Evolutionary conservation across 2,329 filamentous ascomycete genomes (phyloP).

Genomic region (Rutstroemia sp.): DNA sequence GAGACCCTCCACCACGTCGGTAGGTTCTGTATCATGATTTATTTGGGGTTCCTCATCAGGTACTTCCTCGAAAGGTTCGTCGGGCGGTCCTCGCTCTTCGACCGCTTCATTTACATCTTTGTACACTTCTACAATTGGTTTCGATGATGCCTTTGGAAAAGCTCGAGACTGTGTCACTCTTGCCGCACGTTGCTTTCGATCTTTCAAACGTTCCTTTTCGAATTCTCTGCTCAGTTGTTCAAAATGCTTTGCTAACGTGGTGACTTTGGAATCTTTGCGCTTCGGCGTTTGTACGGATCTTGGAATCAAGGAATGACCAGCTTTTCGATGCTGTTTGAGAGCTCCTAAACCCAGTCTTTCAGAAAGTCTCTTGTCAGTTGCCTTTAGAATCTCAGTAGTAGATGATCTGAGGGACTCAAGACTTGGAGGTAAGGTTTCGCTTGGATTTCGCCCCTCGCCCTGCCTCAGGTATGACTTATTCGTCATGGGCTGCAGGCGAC

Average conservation of each 20-base stretch:
- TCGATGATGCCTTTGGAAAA: slow-evolving; percentile 86
- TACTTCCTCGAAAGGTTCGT: slow-evolving; percentile 37
- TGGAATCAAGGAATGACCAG: slow-evolving; percentile 71
- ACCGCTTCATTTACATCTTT: slow-evolving; percentile 90
- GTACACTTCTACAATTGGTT: slow-evolving; percentile 93
- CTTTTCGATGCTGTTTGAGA: slow-evolving; percentile 53
- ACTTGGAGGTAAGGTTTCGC: slow-evolving; percentile 13
- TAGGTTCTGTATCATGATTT: slow-evolving; percentile 25
- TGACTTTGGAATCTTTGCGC: slow-evolving; percentile 70
- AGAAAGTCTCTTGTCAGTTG: slow-evolving; percentile 62
- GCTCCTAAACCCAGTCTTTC: slow-evolving; percentile 62
- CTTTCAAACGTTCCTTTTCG: slow-evolving; percentile 74
- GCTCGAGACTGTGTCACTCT: slow-evolving; percentile 69
- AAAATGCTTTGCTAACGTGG: slow-evolving; percentile 88
- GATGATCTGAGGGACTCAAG: slow-evolving; percentile 22
- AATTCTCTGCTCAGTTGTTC: slow-evolving; percentile 96
- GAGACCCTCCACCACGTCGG: slow-evolving; percentile 27
- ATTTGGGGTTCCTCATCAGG: slow-evolving; percentile 33
- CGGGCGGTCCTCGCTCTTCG: slow-evolving; percentile 62
- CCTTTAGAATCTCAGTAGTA: slow-evolving; percentile 23
- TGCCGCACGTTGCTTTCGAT: slow-evolving; percentile 73
- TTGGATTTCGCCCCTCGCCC: slow-evolving; percentile 14
- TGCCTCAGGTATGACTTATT: slow-evolving; percentile 19
- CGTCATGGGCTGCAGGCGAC: slow-evolving; percentile 18
- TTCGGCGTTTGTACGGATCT: slow-evolving; percentile 64